These are phyloP conservation scores for Perkinsus olseni DNA, from an alignment of 169 alveolate species.

Conservation along the genomic window DNA sequence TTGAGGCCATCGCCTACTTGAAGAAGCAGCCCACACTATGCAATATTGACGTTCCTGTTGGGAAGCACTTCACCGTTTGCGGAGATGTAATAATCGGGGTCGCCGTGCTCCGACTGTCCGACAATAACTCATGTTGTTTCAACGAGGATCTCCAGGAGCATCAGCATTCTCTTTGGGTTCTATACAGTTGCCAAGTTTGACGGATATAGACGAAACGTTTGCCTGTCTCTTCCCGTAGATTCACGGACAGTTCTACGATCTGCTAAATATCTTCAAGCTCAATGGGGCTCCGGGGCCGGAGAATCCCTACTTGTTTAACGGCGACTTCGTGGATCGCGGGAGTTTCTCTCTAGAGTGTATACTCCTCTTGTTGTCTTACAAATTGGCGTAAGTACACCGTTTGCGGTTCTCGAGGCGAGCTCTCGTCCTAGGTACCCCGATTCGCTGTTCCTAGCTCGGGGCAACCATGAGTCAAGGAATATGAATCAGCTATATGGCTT, in stretches of 20 bases:
- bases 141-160: too few species aligned
- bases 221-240: background rate
- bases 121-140: too few species aligned
- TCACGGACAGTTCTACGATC: slow-evolving; percentile 84
- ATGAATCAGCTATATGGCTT: slow-evolving; percentile 96
- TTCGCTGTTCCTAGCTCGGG: slow-evolving; percentile 92
- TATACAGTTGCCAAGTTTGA: too few species aligned
- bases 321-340: slow-evolving; percentile 99
- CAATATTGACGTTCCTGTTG: slow-evolving; percentile 67
- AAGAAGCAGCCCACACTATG: slow-evolving; percentile 76
- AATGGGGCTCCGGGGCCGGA: slow-evolving; percentile 92
- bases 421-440: too few species aligned
- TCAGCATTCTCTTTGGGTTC: too few species aligned
- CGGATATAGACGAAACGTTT: too few species aligned
- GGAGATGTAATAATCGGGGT: too few species aligned
- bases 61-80: slow-evolving; percentile 90
- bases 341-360: slow-evolving; percentile 97
- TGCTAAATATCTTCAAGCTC: slow-evolving; percentile 85
- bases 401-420: too few species aligned
- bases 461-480: slow-evolving; percentile 96
- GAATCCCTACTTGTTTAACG: slow-evolving; percentile 97
- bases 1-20: slow-evolving; percentile 72
- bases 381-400: too few species aligned
- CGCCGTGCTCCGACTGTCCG: too few species aligned
- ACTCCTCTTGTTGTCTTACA: too few species aligned